Conservation (phyloP, 1,284 basidiomycete species). For the Apiotrichum domesticum region DNA sequence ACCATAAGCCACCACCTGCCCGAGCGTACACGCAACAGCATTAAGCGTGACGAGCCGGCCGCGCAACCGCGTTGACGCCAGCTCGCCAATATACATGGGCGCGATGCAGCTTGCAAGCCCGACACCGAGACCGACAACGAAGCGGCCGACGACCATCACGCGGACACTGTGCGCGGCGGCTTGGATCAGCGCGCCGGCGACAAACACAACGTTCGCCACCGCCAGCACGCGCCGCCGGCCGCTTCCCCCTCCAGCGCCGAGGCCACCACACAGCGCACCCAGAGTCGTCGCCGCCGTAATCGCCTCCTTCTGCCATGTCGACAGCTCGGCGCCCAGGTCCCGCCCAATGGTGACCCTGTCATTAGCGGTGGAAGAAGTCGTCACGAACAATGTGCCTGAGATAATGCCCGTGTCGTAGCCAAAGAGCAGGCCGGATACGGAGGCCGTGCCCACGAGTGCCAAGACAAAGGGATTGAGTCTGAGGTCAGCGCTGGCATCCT, state of each 20-base stretch:
- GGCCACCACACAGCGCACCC: conserved; percentile 67
- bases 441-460: conserved; percentile 30
- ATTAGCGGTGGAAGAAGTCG: too few relatives aligned
- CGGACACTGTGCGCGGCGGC: conserved; percentile 60
- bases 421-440: conserved; percentile 68
- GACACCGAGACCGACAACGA: conserved; percentile 56
- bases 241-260: conserved; percentile 63
- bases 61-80: conserved; percentile 66
- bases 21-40: conserved; percentile 49
- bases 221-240: conserved; percentile 63
- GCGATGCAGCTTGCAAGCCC: conserved; percentile 68
- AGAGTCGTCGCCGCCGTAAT: conserved; percentile 75
- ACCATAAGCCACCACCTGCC: conserved; percentile 70
- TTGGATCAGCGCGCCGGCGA: conserved; percentile 60
- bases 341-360: conserved; percentile 57
- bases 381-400: conserved; percentile 48
- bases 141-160: conserved; percentile 69
- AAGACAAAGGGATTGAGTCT: conserved; percentile 33
- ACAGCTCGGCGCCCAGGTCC: conserved; percentile 60
- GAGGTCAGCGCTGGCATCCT: neutral
- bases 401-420: conserved; percentile 73
- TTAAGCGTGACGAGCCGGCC: conserved; percentile 64
- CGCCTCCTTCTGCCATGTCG: conserved; percentile 66
- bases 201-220: conserved; percentile 67
- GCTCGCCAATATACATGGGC: conserved; percentile 75